Base-by-base conservation (phyloP, 306 rosid genomes). In the Malus orientalis region DNA sequence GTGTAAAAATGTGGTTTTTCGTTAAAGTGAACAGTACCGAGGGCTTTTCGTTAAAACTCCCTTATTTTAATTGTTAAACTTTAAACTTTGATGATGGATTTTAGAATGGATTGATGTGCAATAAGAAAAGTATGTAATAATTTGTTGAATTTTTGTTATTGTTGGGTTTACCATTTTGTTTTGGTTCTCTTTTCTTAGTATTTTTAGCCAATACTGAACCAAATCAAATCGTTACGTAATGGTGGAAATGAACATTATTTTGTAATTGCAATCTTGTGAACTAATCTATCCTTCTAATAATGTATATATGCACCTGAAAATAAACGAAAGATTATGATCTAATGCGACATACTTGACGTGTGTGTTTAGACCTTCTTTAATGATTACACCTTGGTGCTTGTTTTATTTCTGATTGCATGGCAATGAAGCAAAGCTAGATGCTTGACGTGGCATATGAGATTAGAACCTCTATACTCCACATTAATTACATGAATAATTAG, bases 311-410 rank as follows among this genome's bases (percentile, higher is more conserved):
- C 11, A 40, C 29, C 27, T 6, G 32, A 25, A 14, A 57, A 27
- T 27, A n/a, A 4, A 23, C 8, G 51, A 67, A 74, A 29, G 64
- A 22, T 45, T 47, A 32, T 20, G 55, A 69, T 13, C 11, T 20
- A 58, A n/a, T 19, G 32, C 22, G 73, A 60, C 71, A 74, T 55
- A 62, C 78, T 81, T 81, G 80, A 69, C 84, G 81, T 81, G 84
- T 65, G 42, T 27, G 45, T 45, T 76, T 70, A 40, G 74, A 27
- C 62, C 40, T 76, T 63, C 47, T 53, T 64, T 11, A 19, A 74
- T 74, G 78, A 74, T 74, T 45, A 47, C 1, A 25, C 61, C n/a
- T 74, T 54, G 64, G 27, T 45, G 70, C 49, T 27, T 74, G 58
- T 7, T 14, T 47, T 19, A 3, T 42, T 25, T 74, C 70, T 73